These are phyloP conservation scores for Allantophomopsis cytisporea DNA, from an alignment of 2,329 filamentous ascomycete species.

Conservation along the genomic window DNA sequence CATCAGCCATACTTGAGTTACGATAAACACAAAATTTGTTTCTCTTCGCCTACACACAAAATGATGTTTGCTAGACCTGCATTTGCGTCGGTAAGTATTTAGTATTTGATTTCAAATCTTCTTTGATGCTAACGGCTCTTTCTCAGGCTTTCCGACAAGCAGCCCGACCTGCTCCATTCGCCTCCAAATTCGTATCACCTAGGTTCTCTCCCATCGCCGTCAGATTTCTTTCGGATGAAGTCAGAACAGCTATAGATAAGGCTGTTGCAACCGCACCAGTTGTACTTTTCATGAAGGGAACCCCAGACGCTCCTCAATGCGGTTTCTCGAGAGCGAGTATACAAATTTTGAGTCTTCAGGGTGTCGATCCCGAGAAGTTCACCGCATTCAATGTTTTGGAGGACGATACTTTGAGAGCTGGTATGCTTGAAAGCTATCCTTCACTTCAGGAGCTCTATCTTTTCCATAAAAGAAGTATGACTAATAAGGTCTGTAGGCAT, in stretches of 20 bases:
- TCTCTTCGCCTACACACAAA: not conserved
- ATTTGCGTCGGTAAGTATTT: conserved; percentile 13
- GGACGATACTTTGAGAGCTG: conserved; percentile 72
- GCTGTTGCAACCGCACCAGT: conserved; percentile 80
- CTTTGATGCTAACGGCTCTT: conserved; percentile 5
- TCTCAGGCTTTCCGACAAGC: conserved; percentile 29
- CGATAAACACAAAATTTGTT: not conserved
- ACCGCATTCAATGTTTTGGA: conserved; percentile 97
- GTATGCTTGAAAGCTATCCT: conserved; percentile 29
- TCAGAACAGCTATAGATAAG: conserved; percentile 74
- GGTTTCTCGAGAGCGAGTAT: conserved; percentile 93
- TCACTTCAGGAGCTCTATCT: not conserved
- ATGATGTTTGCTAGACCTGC: conserved; percentile 15
- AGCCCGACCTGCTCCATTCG: conserved; percentile 19
- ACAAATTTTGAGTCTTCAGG: conserved; percentile 88
- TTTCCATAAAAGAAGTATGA: too few relatives aligned
- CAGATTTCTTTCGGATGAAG: conserved; percentile 69
- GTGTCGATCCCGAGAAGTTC: conserved; percentile 90
- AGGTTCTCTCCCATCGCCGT: conserved; percentile 11
- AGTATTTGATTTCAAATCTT: conserved; percentile 1
- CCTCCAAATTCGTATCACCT: conserved; percentile 15
- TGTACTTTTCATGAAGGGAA: conserved; percentile 99
- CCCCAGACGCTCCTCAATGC: conserved; percentile 89
- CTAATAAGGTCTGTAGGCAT: conserved; percentile 46
- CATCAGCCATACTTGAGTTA: conserved; percentile 2